phyloP scores from a whole-genome alignment of 768 basidiomycete genomes.

The Termitomyces sp. region DNA sequence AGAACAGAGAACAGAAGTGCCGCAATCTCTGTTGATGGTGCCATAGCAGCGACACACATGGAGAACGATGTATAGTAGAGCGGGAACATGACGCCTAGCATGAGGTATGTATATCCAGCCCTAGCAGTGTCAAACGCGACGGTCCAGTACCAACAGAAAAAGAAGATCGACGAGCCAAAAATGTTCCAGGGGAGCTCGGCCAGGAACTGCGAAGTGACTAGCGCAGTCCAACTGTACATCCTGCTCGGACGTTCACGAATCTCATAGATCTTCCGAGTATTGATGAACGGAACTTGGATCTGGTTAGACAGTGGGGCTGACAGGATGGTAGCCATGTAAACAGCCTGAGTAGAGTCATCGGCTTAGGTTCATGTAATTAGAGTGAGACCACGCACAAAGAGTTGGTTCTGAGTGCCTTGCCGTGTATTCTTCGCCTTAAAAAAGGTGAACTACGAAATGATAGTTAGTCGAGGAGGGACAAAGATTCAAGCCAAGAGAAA shows the following conservation, averaged over 20 bases:
- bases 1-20: constrained; percentile 52
- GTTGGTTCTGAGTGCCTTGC: constrained; percentile 58
- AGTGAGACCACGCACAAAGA: constrained; percentile 43
- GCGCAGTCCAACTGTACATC: constrained; percentile 63
- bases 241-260: constrained; percentile 61
- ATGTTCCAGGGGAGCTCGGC: constrained; percentile 66
- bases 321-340: constrained; percentile 53
- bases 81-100: constrained; percentile 52
- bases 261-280: constrained; percentile 59
- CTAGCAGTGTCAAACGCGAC: constrained; percentile 52
- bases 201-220: constrained; percentile 49
- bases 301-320: constrained; percentile 56
- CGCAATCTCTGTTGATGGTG: constrained; percentile 55
- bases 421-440: constrained; percentile 49
- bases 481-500: constrained; percentile 11
- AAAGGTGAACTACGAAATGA: constrained; percentile 45
- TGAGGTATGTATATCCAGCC: constrained; percentile 55
- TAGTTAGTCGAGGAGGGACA: constrained; percentile 3
- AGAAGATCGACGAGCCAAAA: constrained; percentile 54
- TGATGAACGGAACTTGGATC: constrained; percentile 58
- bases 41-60: constrained; percentile 56
- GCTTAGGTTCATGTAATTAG: neutral
- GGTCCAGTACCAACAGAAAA: constrained; percentile 72
- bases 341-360: constrained; percentile 28
- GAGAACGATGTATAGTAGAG: constrained; percentile 63